A percentile compares a stretch with the other conserved stretches of the same genome.
These are phyloP conservation scores for Aspergillus jensenii DNA, from an alignment of 2,329 filamentous ascomycete species.

Conservation along the genomic window DNA sequence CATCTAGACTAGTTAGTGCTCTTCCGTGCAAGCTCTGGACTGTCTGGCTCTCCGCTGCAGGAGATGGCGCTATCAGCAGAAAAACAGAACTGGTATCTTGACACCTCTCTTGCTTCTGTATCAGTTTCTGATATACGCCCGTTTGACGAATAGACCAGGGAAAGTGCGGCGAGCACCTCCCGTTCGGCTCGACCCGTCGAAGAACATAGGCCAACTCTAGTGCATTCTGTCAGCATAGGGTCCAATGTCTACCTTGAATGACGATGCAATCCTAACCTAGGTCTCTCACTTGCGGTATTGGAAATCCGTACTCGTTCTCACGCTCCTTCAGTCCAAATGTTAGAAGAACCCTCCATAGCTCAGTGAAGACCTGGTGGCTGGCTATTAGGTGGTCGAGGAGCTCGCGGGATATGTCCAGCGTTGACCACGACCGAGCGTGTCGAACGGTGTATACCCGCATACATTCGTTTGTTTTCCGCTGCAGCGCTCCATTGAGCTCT, in stretches of 20 bases:
- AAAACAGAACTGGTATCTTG: neutral
- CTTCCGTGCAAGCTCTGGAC: neutral
- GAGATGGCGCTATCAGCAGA: conserved; percentile 11
- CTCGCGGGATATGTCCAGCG: conserved; percentile 13
- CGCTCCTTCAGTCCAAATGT: conserved; percentile 9
- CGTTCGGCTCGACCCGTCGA: conserved; percentile 13
- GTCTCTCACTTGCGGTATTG: conserved; percentile 2
- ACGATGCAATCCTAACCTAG: neutral
- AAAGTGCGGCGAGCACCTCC: neutral
- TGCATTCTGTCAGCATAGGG: no score
- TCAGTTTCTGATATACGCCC: conserved; percentile 14
- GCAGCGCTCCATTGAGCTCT: neutral
- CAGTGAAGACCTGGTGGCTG: conserved; percentile 5
- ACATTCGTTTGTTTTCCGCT: conserved; percentile 6
- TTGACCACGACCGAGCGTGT: conserved; percentile 14
- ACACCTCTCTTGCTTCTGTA: neutral
- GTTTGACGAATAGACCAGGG: conserved; percentile 19
- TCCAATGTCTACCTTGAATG: neutral
- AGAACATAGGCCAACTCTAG: conserved; percentile 16
- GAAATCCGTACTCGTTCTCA: conserved; percentile 17
- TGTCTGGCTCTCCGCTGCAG: neutral
- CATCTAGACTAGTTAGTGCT: neutral
- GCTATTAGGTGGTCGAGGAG: conserved; percentile 9
- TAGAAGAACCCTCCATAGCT: conserved; percentile 12
- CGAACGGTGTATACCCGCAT: conserved; percentile 11